Base-by-base conservation (phyloP, 1,284 basidiomycete species). In the Vanrija humicola region DNA sequence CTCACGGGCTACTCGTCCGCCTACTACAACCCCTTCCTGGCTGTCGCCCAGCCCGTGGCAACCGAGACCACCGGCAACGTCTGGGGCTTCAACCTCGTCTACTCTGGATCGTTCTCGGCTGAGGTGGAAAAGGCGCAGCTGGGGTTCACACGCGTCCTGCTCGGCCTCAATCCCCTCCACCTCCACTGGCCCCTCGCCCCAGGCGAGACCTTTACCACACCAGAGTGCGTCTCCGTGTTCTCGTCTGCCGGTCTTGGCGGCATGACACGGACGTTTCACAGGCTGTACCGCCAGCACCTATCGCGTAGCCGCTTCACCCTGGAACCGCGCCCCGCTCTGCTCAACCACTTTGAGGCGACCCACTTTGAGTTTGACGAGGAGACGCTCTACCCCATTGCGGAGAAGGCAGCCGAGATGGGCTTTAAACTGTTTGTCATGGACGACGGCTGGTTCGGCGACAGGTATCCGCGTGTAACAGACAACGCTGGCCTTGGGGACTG, bases 371-470 rank as follows among this genome's bases (percentile, higher is more conserved):
- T 69, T 25, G 57, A 65, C 53, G 56, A 56, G n/a, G 52, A 58
- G 21, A 52, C 47, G 10, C 53, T 70, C 15, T 43, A 48, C 15
- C 34, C 46, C 12, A 63, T 69, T 18, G 69, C 69, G 6, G 43
- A 59, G 19, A 48, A 42, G 3, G 63, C 61, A 9, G 62, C 60
- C 3, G 53, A 61, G n/a, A 47, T 68, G 18, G 68, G 68, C 5
- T 58, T 69, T 38, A 61, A 63, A 51, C 51, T 69, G 29, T 69
- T 70, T 46, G 68, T 72, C 42, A 63, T 72, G 56, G 70, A 72
- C 46, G 70, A 70, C 49, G 70, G 70, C 7, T 72, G 70, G 70
- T 72, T 70, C 49, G 70, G 70, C 2, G 49, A 55, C 48, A 65
- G 64, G 48, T 54, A 69, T 46, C 63, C 68, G 40, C 55, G 69